Conservation (phyloP, 495 filamentous ascomycete genomes). For the Aspergillus kassunensis region DNA sequence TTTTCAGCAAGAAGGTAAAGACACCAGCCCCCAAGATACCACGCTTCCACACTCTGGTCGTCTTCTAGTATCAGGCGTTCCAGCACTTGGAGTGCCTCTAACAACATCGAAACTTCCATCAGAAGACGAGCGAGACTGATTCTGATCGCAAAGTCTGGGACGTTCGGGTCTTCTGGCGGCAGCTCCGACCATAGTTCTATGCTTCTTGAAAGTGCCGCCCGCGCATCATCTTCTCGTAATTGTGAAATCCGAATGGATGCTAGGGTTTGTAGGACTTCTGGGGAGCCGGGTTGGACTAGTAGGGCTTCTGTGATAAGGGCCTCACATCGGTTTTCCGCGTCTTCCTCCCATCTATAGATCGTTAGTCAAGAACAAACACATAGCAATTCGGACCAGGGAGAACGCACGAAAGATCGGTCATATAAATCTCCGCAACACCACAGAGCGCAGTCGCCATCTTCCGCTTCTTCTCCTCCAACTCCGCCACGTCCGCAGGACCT, state of each 20-base stretch:
- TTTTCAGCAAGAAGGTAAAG: conserved; percentile 74
- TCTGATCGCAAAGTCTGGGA: conserved; percentile 79
- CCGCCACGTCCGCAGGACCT: conserved; percentile 35
- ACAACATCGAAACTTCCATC: conserved; percentile 84
- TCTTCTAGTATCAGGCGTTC: conserved; percentile 82
- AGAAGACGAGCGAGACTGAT: conserved; percentile 80
- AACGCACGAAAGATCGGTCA: conserved; percentile 82
- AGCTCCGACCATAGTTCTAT: conserved; percentile 75
- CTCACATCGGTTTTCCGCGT: conserved; percentile 84
- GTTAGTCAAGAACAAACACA: conserved; percentile 11
- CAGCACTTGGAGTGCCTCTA: conserved; percentile 78
- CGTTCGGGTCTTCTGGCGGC: conserved; percentile 53
- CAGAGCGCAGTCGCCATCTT: conserved; percentile 85
- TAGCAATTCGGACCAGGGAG: not conserved
- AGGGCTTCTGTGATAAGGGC: conserved; percentile 81
- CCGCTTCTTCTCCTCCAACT: conserved; percentile 62
- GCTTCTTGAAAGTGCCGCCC: conserved; percentile 69
- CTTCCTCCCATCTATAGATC: conserved; percentile 67
- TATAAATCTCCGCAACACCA: conserved; percentile 89
- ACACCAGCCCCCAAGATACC: conserved; percentile 96
- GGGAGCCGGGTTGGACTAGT: conserved; percentile 63
- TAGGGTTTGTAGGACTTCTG: conserved; percentile 87
- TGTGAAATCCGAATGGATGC: conserved; percentile 94
- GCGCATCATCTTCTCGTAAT: conserved; percentile 67
- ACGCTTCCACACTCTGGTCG: conserved; percentile 88